Percentiles rank a stretch among this genome's conserved stretches.
Evolutionary conservation across 768 basidiomycete species (phyloP).

Genomic region (Sutorius australiensis): DNA sequence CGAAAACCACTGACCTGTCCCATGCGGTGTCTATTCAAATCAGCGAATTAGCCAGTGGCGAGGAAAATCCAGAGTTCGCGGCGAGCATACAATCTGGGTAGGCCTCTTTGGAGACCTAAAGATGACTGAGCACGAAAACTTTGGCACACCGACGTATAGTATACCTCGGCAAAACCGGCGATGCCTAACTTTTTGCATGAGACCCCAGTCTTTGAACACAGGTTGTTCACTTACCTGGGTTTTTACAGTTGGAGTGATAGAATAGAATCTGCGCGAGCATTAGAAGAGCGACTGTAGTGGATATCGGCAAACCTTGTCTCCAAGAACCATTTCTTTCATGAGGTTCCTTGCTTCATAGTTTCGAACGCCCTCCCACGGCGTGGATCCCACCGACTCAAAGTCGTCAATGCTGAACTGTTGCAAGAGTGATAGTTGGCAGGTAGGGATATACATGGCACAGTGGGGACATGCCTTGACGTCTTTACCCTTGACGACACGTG

Average conservation of each 20-base stretch:
- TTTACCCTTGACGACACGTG: slow-evolving; percentile 79
- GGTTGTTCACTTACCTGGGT: slow-evolving; percentile 50
- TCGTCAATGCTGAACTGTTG: slow-evolving; percentile 83
- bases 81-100: slow-evolving; percentile 79
- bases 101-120: slow-evolving; percentile 72
- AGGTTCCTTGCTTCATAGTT: slow-evolving; percentile 80
- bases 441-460: too few relatives aligned
- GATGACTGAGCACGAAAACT: slow-evolving; percentile 3
- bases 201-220: not conserved
- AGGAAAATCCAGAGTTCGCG: slow-evolving; percentile 1
- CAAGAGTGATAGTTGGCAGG: not conserved
- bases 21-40: slow-evolving; percentile 73
- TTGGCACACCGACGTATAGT: slow-evolving; percentile 3
- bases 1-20: slow-evolving; percentile 58
- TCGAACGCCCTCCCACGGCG: slow-evolving; percentile 85
- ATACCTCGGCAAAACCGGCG: slow-evolving; percentile 79
- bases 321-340: slow-evolving; percentile 76
- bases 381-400: slow-evolving; percentile 65
- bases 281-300: not conserved
- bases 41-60: slow-evolving; percentile 4
- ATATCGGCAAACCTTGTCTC: slow-evolving; percentile 58
- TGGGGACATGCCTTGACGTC: slow-evolving; percentile 67
- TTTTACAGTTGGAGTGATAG: slow-evolving; percentile 86
- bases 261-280: slow-evolving; percentile 62
- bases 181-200: slow-evolving; percentile 47